phyloP scores from a whole-genome alignment of 805 yeast species.

The Cyberlindnera maclurae region DNA sequence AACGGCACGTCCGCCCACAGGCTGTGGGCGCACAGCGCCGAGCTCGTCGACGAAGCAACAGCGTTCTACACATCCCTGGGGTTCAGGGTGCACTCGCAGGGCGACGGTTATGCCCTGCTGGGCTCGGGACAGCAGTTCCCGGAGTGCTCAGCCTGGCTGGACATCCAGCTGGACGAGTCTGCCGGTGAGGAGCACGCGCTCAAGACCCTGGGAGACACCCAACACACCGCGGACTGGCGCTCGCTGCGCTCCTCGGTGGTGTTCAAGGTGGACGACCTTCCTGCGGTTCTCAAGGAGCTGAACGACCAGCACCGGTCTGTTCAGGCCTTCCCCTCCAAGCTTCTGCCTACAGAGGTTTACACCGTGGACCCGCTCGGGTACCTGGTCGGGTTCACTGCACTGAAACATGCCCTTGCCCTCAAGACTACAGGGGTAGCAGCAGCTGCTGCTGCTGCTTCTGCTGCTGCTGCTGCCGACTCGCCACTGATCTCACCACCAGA shows the following conservation, averaged over 20 bases:
- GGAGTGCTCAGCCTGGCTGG: slow-evolving; percentile 23
- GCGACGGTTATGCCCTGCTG: slow-evolving; percentile 21
- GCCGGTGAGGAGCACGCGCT: slow-evolving; percentile 21
- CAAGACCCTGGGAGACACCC: slow-evolving; percentile 22
- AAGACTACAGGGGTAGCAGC: too few species aligned
- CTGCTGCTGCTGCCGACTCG: too few species aligned
- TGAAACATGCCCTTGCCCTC: slow-evolving; percentile 35
- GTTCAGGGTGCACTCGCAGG: slow-evolving; percentile 24
- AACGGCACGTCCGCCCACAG: slow-evolving; percentile 51
- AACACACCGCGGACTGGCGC: slow-evolving; percentile 40
- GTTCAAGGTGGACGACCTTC: slow-evolving; percentile 26
- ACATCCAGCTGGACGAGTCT: slow-evolving; percentile 19
- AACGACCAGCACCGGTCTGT: slow-evolving; percentile 26
- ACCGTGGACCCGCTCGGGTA: slow-evolving; percentile 80
- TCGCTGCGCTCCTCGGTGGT: slow-evolving; percentile 36
- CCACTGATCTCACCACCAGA: slow-evolving; percentile 32
- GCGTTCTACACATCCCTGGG: slow-evolving; percentile 49
- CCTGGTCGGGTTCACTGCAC: slow-evolving; percentile 70
- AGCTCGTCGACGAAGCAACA: slow-evolving; percentile 38
- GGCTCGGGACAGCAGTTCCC: slow-evolving; percentile 24
- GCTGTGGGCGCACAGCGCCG: slow-evolving; percentile 43
- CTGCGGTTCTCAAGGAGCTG: slow-evolving; percentile 22
- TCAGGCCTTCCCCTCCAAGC: slow-evolving; percentile 64
- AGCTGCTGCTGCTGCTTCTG: too few species aligned
- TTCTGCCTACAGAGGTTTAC: slow-evolving; percentile 70